Conservation (phyloP, 1,284 basidiomycete species). For the Agaricales sp. region DNA sequence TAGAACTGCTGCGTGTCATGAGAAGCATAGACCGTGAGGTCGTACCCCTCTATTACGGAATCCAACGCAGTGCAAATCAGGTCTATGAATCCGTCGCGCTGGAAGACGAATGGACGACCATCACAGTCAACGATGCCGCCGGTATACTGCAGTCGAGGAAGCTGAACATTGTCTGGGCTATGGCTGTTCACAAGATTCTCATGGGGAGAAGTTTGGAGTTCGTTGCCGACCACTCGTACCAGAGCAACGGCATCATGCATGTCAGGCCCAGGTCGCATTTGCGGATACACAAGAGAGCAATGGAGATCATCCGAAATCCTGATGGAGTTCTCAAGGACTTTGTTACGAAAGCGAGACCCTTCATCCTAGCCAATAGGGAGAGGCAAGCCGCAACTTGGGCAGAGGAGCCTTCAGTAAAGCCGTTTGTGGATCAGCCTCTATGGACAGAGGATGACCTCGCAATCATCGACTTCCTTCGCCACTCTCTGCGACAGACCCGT, state of each 20-base stretch:
- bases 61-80: slow-evolving; percentile 17
- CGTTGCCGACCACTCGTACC: slow-evolving; percentile 49
- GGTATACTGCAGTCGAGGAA: slow-evolving; percentile 24
- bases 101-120: slow-evolving; percentile 39
- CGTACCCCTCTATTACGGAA: slow-evolving; percentile 27
- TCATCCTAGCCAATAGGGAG: slow-evolving; percentile 28
- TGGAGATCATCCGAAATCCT: slow-evolving; percentile 35
- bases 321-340: slow-evolving; percentile 45
- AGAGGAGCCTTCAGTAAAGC: slow-evolving; percentile 24
- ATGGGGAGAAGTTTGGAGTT: slow-evolving; percentile 61
- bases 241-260: slow-evolving; percentile 47
- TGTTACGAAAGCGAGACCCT: slow-evolving; percentile 37
- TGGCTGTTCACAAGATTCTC: slow-evolving; percentile 70
- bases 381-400: slow-evolving; percentile 19
- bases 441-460: slow-evolving; percentile 52
- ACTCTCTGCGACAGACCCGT: slow-evolving; percentile 50
- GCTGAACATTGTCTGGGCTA: slow-evolving; percentile 28
- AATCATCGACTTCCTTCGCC: slow-evolving; percentile 59
- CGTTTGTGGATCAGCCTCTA: slow-evolving; percentile 20
- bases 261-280: slow-evolving; percentile 63
- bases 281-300: slow-evolving; percentile 42
- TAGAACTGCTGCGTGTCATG: slow-evolving; percentile 44
- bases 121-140: slow-evolving; percentile 42
- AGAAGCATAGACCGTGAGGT: slow-evolving; percentile 36
- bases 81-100: slow-evolving; percentile 39